Evolutionary conservation across 106 monocot species (phyloP), one percentile per base, ranked within the genome.

Genomic region (Dactylorhiza incarnata): DNA sequence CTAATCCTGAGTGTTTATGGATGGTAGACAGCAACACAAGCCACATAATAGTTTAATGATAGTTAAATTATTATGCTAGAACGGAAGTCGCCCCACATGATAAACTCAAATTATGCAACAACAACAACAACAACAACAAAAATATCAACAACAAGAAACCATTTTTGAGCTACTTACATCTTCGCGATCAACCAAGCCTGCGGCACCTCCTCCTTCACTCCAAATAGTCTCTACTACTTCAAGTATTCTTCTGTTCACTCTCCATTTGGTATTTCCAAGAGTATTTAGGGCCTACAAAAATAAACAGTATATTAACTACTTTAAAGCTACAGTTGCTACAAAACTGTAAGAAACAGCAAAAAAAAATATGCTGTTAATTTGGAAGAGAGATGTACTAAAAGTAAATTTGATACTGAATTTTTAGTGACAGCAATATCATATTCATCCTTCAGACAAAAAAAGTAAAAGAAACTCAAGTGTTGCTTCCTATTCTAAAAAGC

Each of bases 181-280:
- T 79, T 86, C 76, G 37, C 82, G 82, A 59, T 89, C 81, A 58
- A 95, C 84, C 52, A 95, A 71, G 63, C 95, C 95, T 37, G 95
- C 95, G 78, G 86, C 69, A 26, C 84, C 79, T 65, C 95, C 95
- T 22, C 95, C 92, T 79, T 56, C 79, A 61, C 83, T 86, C 95
- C 95, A 95, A 70, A 89, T 79, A 59, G 49, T 79, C 73, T 95
- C 92, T 52, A 92, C 80, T n/a, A 89, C 81, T 75, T 80, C 82
- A 74, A 92, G 89, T 65, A 95, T 68, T 65, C 81, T 85, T 78
- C 86, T 95, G 63, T 95, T 95, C 79, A 95, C 79, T 81, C 95
- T 87, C 95, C 95, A 95, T 87, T 89, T 89, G 5, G 92, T 95
- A 66, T 75, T 87, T 77, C 95, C 95, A 81, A 95, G 89, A 47